A percentile compares a stretch with the other conserved stretches of the same genome.
Conservation (phyloP, 1,139 yeast genomes). For the Blastobotrys ciferrii region DNA sequence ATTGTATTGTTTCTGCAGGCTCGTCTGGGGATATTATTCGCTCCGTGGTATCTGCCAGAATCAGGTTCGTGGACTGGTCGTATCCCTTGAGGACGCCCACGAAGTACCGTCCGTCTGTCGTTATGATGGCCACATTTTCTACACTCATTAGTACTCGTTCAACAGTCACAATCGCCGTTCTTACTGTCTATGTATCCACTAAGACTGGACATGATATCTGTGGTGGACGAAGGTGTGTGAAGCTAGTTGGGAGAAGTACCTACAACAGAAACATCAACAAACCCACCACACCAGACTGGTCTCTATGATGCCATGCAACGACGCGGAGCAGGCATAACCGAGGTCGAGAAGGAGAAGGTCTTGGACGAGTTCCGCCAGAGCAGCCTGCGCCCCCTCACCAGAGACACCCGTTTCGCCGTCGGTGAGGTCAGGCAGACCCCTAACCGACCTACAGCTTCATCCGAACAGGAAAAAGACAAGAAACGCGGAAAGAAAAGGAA, state of each 20-base stretch:
- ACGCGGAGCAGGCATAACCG: not conserved
- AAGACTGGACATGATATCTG: constrained; percentile 33
- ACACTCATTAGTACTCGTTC: not conserved
- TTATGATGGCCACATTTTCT: constrained; percentile 63
- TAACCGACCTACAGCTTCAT: not conserved
- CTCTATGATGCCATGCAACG: not conserved
- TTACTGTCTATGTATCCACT: constrained; percentile 36
- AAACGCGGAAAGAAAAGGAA: not conserved
- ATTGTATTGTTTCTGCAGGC: constrained; percentile 50
- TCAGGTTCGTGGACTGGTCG: constrained; percentile 75
- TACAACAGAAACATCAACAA: not conserved
- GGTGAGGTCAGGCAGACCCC: not conserved
- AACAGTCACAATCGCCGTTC: constrained; percentile 19
- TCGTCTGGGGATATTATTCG: constrained; percentile 44
- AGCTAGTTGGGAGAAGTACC: not conserved
- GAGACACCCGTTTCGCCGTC: constrained; percentile 5
- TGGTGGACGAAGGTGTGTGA: not conserved
- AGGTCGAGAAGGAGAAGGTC: not conserved
- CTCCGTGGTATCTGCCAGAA: constrained; percentile 62
- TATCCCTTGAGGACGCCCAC: constrained; percentile 75
- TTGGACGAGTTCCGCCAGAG: not conserved
- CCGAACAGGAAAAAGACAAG: not conserved
- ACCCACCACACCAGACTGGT: not conserved
- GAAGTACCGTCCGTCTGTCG: constrained; percentile 70
- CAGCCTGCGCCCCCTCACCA: not conserved